Percentiles rank a stretch among this genome's conserved stretches.
These are phyloP conservation scores for Ananas comosus DNA, from an alignment of 176 grass and related monocot species.

Conservation along the genomic window DNA sequence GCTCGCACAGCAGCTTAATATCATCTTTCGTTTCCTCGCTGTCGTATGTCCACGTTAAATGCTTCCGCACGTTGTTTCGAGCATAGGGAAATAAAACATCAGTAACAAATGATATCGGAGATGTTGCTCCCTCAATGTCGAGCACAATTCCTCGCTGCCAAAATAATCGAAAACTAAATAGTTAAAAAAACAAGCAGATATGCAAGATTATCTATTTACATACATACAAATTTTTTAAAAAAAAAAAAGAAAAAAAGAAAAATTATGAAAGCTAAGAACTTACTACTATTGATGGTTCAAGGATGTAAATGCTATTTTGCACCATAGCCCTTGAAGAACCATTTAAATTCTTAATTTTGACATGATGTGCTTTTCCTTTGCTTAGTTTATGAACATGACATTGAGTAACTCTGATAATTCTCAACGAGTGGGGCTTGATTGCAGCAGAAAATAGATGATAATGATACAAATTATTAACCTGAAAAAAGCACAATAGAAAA, in stretches of 20 bases:
- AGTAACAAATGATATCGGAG: slow-evolving; percentile 93
- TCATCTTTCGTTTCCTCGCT: slow-evolving; percentile 78
- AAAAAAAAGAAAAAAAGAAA: no score
- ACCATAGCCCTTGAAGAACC: slow-evolving; percentile 18
- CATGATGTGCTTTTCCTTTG: slow-evolving; percentile 26
- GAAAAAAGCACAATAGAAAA: slow-evolving; percentile 4
- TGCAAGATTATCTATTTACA: neutral
- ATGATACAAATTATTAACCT: slow-evolving; percentile 83
- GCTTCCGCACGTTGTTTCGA: slow-evolving; percentile 75
- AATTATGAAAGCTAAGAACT: slow-evolving; percentile 7
- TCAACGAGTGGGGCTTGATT: slow-evolving; percentile 71
- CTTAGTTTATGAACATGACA: slow-evolving; percentile 44
- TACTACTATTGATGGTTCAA: slow-evolving; percentile 63
- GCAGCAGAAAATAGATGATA: slow-evolving; percentile 93
- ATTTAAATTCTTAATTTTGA: slow-evolving; percentile 8
- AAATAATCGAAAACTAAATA: neutral
- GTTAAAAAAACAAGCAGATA: neutral
- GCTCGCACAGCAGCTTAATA: slow-evolving; percentile 66
- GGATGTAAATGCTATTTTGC: slow-evolving; percentile 34
- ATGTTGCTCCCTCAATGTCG: slow-evolving; percentile 93
- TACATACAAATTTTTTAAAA: neutral
- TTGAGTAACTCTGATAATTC: slow-evolving; percentile 71
- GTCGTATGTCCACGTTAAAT: slow-evolving; percentile 67
- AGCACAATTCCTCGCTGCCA: slow-evolving; percentile 58
- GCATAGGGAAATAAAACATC: slow-evolving; percentile 93